These are phyloP conservation scores for Phalaenopsis hybrid DNA, from an alignment of 116 monocot species.

Conservation along the genomic window DNA sequence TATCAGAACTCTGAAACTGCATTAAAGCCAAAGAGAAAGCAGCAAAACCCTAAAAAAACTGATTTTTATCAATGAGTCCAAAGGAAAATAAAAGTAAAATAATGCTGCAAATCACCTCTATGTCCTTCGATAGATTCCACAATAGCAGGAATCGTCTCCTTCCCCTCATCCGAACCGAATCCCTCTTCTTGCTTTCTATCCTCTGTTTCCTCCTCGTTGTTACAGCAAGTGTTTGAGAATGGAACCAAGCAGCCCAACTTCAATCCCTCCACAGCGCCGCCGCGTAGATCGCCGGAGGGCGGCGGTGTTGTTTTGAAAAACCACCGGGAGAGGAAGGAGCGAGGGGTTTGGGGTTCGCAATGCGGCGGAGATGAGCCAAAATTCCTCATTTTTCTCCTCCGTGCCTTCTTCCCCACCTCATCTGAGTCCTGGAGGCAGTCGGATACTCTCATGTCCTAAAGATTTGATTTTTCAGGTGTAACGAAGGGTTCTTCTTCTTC, in stretches of 20 bases:
- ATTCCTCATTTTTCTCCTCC: neutral
- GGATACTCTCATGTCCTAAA: neutral
- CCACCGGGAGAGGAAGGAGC: slow-evolving; percentile 1
- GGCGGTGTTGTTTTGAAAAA: neutral
- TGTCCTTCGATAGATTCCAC: neutral
- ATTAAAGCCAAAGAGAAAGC: neutral
- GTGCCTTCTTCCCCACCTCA: neutral
- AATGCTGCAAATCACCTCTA: neutral
- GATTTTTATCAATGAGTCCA: neutral
- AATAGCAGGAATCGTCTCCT: neutral
- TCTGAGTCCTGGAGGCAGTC: neutral
- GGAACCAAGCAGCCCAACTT: slow-evolving; percentile 4
- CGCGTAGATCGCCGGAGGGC: neutral
- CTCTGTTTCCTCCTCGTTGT: neutral
- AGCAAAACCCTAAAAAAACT: neutral
- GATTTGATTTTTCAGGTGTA: neutral
- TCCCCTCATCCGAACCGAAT: neutral
- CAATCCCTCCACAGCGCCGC: neutral
- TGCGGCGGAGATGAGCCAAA: neutral
- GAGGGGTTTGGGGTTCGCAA: neutral
- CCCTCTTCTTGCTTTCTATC: neutral
- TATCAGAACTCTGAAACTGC: neutral
- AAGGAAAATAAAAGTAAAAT: neutral
- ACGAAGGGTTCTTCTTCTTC: neutral
- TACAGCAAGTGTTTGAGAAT: slow-evolving; percentile 1